Conservation (phyloP, 1,284 basidiomycete genomes). For the Cystobasidium sp. region DNA sequence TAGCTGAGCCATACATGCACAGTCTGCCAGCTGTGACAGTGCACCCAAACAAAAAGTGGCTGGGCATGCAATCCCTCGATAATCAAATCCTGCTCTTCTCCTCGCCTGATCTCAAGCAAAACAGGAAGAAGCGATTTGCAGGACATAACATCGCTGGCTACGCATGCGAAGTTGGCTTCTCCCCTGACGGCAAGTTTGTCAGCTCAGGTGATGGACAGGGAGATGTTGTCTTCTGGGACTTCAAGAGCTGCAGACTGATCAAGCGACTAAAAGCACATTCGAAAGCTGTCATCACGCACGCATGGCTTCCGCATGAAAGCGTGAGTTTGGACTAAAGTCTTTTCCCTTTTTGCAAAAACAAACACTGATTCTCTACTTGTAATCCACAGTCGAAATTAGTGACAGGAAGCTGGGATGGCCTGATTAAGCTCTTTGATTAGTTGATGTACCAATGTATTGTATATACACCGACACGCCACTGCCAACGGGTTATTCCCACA, state of each 20-base stretch:
- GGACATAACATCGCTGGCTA: constrained; percentile 96
- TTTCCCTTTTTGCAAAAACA: constrained; percentile 44
- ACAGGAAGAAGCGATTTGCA: constrained; percentile 91
- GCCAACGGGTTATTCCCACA: too few species aligned
- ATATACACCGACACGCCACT: too few species aligned
- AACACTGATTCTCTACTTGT: constrained; percentile 26
- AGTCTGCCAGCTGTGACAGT: constrained; percentile 97
- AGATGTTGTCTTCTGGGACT: constrained; percentile 98
- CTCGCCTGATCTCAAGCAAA: constrained; percentile 91
- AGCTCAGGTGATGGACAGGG: constrained; percentile 94
- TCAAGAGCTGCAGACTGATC: constrained; percentile 93
- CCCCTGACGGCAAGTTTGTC: constrained; percentile 96
- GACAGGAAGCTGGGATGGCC: constrained; percentile 94
- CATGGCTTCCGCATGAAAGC: constrained; percentile 96
- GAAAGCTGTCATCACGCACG: constrained; percentile 94
- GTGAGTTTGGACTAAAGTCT: constrained; percentile 63
- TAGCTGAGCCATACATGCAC: constrained; percentile 99
- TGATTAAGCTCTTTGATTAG: constrained; percentile 44
- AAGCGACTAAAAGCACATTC: constrained; percentile 85
- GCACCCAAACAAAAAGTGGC: constrained; percentile 92
- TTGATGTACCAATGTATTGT: background rate
- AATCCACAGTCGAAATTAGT: constrained; percentile 80
- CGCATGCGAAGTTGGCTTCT: constrained; percentile 94
- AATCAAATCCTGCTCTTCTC: constrained; percentile 97
- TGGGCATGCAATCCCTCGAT: constrained; percentile 95